These are phyloP conservation scores for Aureobasidium sp. DNA, from an alignment of 2,329 filamentous ascomycete genomes.

Conservation along the genomic window DNA sequence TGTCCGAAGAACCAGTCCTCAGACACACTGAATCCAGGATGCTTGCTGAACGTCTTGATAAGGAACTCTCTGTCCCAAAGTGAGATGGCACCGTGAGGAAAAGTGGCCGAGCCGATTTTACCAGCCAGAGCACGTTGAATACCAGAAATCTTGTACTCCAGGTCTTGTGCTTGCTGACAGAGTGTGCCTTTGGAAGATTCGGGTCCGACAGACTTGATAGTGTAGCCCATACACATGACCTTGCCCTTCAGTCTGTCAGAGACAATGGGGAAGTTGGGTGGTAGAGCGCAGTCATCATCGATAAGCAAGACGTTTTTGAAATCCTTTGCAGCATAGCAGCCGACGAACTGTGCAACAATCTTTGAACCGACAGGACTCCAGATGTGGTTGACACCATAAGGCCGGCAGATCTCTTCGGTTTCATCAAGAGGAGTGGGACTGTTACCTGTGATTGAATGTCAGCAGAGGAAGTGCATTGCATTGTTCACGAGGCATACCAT, in stretches of 20 bases:
- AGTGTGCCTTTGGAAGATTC: conserved; percentile 21
- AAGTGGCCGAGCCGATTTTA: conserved; percentile 41
- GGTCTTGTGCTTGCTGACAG: conserved; percentile 38
- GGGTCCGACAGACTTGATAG: conserved; percentile 35
- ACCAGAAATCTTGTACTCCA: conserved; percentile 47
- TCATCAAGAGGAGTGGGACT: conserved; percentile 41
- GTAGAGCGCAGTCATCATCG: conserved; percentile 45
- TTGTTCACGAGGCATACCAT: conserved; percentile 27
- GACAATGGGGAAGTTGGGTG: conserved; percentile 43
- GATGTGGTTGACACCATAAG: conserved; percentile 42
- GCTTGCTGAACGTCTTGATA: conserved; percentile 40
- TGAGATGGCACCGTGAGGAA: conserved; percentile 46
- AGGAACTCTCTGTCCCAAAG: conserved; percentile 43
- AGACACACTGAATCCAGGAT: conserved; percentile 45
- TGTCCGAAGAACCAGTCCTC: conserved; percentile 51
- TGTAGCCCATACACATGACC: conserved; percentile 44
- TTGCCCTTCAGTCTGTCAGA: conserved; percentile 36
- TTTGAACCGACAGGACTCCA: conserved; percentile 46
- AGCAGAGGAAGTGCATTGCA: background rate
- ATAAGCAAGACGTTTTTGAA: conserved; percentile 44
- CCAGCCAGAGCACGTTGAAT: conserved; percentile 41
- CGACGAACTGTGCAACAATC: conserved; percentile 46
- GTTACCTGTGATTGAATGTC: conserved; percentile 25
- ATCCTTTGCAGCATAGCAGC: conserved; percentile 39
- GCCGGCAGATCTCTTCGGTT: conserved; percentile 41